Percentiles rank a stretch among this genome's conserved stretches.
These are phyloP conservation scores for Neofusicoccum sp. DNA, from an alignment of 2,329 filamentous ascomycete genomes.

Conservation along the genomic window DNA sequence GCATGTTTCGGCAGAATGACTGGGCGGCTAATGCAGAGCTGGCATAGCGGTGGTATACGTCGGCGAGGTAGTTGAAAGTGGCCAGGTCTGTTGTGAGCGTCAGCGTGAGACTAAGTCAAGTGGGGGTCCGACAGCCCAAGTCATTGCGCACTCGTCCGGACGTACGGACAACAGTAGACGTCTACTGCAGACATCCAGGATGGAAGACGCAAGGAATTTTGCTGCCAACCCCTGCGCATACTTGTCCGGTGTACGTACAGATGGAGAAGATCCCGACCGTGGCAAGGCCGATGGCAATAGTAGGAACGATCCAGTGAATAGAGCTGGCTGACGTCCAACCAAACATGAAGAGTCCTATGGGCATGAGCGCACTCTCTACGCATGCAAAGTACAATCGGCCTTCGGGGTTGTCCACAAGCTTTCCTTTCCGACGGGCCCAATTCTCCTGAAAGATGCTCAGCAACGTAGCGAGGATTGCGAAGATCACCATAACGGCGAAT, in stretches of 20 bases:
- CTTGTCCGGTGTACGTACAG: conserved; percentile 45
- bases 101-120: conserved; percentile 20
- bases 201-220: no score
- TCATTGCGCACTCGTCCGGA: no score
- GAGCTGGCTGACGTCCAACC: conserved; percentile 65
- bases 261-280: conserved; percentile 85
- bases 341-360: conserved; percentile 78
- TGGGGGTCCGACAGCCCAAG: no score
- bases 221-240: no score
- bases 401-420: conserved; percentile 54
- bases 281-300: conserved; percentile 67
- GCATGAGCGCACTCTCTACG: conserved; percentile 70
- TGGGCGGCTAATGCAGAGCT: conserved; percentile 84
- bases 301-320: conserved; percentile 70
- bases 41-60: conserved; percentile 81
- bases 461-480: conserved; percentile 63
- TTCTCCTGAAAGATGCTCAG: conserved; percentile 71
- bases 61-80: conserved; percentile 89
- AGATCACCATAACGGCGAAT: conserved; percentile 71
- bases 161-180: no score
- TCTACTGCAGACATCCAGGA: no score
- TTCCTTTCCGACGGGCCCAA: conserved; percentile 52
- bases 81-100: conserved; percentile 51
- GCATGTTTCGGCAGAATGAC: conserved; percentile 78
- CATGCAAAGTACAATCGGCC: conserved; percentile 81